Base-by-base conservation (phyloP, 2,329 filamentous ascomycete species). In the Penicillium thymicola region DNA sequence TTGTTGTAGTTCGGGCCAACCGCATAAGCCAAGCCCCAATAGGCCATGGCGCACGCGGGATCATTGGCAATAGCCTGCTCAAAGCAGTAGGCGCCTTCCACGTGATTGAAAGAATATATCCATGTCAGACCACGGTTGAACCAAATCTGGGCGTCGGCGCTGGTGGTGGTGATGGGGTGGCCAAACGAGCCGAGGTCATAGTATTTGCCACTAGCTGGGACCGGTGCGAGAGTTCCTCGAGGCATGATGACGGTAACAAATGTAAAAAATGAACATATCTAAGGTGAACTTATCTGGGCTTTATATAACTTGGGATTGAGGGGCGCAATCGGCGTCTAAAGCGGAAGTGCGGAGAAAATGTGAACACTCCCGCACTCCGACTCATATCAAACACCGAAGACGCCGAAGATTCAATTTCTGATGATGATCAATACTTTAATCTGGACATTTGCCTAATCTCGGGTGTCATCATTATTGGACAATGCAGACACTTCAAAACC, bases 101-200 rank as follows among this genome's bases (percentile, higher is more conserved):
- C 86, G 66, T 91, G 88, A 67, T 92, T 90, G 76, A 92, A 92
- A 23, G 78, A 86, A 70, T 88, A 92, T 42, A 79, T 81, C 89
- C 89, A 92, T 23, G 86, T 77, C n/a, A 92, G 75, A 2, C 87
- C 89, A 3, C 87, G 83, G 67, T 88, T 79, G 68, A 89, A 90
- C 89, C 89, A 92, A 7, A 64, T 75, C 66, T 89, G 84, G 1
- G 85, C 80, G 44, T 79, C 76, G 4, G 68, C 42, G 63, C 69
- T 83, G 16, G 63, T 70, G 0, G 85, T 85, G 36, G 74, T 85
- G 44, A 90, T 75, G 3, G 74, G 64, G n/a, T 83, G 81, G 32
- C 76, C 73, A 67, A 83, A 85, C 0, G 75, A 67, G 54, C 88
- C 88, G 1, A 90, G 81, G 61, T 90, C 69, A 69, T 79, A 81